Conservation (phyloP, 2,329 filamentous ascomycete species). For the Pestalotiopsis sp. region DNA sequence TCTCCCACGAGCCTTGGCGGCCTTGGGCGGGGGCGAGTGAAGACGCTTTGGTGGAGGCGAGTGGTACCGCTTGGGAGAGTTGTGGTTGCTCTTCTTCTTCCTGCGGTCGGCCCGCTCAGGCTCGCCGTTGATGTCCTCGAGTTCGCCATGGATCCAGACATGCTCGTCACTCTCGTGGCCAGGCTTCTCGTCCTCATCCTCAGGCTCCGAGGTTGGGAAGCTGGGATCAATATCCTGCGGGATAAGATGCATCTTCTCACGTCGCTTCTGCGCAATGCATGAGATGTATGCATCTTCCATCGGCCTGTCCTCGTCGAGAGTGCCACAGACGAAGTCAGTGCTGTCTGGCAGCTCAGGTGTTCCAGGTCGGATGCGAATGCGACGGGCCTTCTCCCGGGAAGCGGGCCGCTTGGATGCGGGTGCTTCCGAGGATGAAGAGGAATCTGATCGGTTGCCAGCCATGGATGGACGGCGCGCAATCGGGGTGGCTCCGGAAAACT, state of each 20-base stretch:
- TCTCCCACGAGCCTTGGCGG: slow-evolving; percentile 50
- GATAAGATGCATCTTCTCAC: slow-evolving; percentile 77
- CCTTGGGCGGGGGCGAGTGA: slow-evolving; percentile 54
- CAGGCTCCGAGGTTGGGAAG: slow-evolving; percentile 92
- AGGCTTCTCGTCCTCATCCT: slow-evolving; percentile 72
- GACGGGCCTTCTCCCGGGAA: slow-evolving; percentile 35
- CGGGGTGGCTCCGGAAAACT: slow-evolving; percentile 37
- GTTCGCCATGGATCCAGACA: slow-evolving; percentile 71
- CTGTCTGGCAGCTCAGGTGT: slow-evolving; percentile 91
- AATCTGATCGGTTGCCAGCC: slow-evolving; percentile 58
- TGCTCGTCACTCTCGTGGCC: slow-evolving; percentile 68
- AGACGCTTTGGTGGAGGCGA: slow-evolving; percentile 54
- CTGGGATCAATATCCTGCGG: slow-evolving; percentile 98
- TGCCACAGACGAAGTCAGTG: slow-evolving; percentile 99
- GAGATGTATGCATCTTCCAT: slow-evolving; percentile 93
- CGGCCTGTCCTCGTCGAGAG: slow-evolving; percentile 90
- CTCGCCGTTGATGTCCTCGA: slow-evolving; percentile 67
- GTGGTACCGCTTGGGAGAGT: slow-evolving; percentile 64
- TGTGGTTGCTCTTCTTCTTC: slow-evolving; percentile 50
- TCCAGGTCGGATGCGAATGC: slow-evolving; percentile 62
- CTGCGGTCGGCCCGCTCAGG: slow-evolving; percentile 50
- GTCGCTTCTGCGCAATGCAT: slow-evolving; percentile 78
- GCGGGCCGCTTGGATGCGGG: slow-evolving; percentile 33
- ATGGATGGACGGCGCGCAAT: slow-evolving; percentile 42
- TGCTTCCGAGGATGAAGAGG: slow-evolving; percentile 56